These are phyloP conservation scores for Leucoagaricus sp. DNA, from an alignment of 1,284 basidiomycete species.

Conservation along the genomic window DNA sequence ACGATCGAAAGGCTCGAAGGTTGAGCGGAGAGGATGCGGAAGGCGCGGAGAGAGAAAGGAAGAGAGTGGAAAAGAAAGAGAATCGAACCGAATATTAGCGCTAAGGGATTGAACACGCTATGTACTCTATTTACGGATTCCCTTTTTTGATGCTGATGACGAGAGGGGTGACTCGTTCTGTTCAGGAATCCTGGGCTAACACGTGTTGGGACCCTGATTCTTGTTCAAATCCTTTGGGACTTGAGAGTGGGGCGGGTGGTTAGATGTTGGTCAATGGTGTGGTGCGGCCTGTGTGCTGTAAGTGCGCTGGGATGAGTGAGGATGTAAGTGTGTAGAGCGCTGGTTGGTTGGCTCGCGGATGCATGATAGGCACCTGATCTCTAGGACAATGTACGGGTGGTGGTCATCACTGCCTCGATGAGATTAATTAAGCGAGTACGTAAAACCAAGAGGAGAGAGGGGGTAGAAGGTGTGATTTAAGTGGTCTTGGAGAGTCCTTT, in stretches of 20 bases:
- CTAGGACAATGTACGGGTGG: too few species aligned
- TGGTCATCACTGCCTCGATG: background rate
- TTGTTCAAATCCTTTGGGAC: background rate
- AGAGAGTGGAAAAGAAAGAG: background rate
- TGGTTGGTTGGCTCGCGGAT: background rate
- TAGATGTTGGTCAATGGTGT: too few species aligned
- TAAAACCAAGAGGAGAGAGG: too few species aligned
- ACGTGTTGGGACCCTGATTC: background rate
- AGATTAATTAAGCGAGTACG: background rate
- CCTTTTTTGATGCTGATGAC: background rate
- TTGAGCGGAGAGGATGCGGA: background rate
- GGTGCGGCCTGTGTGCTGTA: too few species aligned
- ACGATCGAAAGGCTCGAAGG: background rate
- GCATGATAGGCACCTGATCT: background rate
- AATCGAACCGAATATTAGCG: background rate
- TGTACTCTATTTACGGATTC: conserved; percentile 6
- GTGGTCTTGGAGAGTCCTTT: too few species aligned
- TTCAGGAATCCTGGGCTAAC: background rate
- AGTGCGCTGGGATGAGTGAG: too few species aligned
- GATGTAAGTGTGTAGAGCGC: too few species aligned
- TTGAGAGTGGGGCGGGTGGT: background rate
- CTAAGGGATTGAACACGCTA: background rate
- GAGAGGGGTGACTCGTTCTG: background rate
- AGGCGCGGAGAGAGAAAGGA: background rate
- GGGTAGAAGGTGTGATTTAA: too few species aligned